phyloP scores from a whole-genome alignment of 208 protist genomes.

The Sergeia podlipaevii region DNA sequence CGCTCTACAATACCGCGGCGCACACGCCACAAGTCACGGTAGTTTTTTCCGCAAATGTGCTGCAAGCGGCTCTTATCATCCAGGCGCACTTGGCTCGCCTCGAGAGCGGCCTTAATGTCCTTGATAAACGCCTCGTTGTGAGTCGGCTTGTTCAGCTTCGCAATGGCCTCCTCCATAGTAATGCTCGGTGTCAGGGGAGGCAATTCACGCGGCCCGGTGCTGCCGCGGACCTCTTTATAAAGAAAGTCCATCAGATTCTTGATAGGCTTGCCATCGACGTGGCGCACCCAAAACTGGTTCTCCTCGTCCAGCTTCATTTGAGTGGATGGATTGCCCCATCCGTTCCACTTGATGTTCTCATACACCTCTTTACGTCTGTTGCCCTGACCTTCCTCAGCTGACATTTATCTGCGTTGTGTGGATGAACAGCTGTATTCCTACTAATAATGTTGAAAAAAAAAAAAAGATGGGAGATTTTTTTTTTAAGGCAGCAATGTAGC shows the following conservation, averaged over 20 bases:
- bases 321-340: slow-evolving; percentile 67
- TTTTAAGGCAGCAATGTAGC: too few species aligned
- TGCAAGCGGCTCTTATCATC: slow-evolving; percentile 75
- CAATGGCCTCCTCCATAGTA: slow-evolving; percentile 64
- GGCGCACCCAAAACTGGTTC: slow-evolving; percentile 43
- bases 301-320: slow-evolving; percentile 67
- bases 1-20: slow-evolving; percentile 84
- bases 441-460: too few species aligned
- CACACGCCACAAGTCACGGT: slow-evolving; percentile 90
- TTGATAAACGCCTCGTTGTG: slow-evolving; percentile 80
- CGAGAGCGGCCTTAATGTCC: slow-evolving; percentile 43
- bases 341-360: slow-evolving; percentile 90
- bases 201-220: slow-evolving; percentile 28
- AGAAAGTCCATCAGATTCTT: slow-evolving; percentile 79
- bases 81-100: slow-evolving; percentile 57
- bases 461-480: too few species aligned
- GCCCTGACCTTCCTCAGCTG: background rate
- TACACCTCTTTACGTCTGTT: slow-evolving; percentile 46
- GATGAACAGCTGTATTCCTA: background rate
- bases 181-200: slow-evolving; percentile 64
- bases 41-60: slow-evolving; percentile 93
- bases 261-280: slow-evolving; percentile 79
- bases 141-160: slow-evolving; percentile 51
- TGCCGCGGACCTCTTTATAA: slow-evolving; percentile 62
- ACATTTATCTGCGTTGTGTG: background rate